Percentiles rank a stretch among this genome's conserved stretches.
Evolutionary conservation across 1,139 yeast genomes (phyloP).

Genomic region (Petasospora rhodanensis): DNA sequence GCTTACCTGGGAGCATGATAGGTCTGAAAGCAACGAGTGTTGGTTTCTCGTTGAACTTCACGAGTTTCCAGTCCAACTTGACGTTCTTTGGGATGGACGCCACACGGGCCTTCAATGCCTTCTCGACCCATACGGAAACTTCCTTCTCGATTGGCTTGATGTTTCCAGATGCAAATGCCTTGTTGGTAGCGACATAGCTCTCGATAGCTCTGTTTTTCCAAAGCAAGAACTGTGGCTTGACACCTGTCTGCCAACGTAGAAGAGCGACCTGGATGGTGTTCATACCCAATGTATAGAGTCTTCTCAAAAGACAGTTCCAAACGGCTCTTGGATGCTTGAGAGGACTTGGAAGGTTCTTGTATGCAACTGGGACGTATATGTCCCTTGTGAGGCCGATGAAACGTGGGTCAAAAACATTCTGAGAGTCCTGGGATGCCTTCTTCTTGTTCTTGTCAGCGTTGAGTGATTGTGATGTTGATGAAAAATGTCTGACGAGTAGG

Average conservation of each 20-base stretch:
- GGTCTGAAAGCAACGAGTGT: conserved; percentile 69
- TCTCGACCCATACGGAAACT: conserved; percentile 59
- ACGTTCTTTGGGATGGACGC: conserved; percentile 54
- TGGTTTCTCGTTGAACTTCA: conserved; percentile 66
- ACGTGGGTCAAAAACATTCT: conserved; percentile 33
- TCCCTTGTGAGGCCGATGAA: conserved; percentile 43
- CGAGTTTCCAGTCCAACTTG: conserved; percentile 70
- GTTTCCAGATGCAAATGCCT: conserved; percentile 56
- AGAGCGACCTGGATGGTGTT: conserved; percentile 63
- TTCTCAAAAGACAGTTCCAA: conserved; percentile 39
- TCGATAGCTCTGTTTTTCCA: conserved; percentile 77
- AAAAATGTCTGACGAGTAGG: conserved; percentile 8
- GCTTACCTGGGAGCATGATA: conserved; percentile 53
- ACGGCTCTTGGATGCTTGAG: conserved; percentile 38
- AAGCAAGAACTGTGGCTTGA: conserved; percentile 58
- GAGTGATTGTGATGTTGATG: conserved; percentile 27
- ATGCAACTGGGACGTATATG: conserved; percentile 46
- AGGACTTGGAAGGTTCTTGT: conserved; percentile 40
- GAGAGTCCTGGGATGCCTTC: conserved; percentile 16
- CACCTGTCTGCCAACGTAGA: conserved; percentile 58
- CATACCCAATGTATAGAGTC: conserved; percentile 51
- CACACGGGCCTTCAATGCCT: conserved; percentile 47
- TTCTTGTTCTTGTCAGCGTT: conserved; percentile 20
- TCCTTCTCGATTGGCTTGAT: conserved; percentile 38
- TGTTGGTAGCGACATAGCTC: conserved; percentile 58